Percentiles rank a stretch among this genome's conserved stretches.
These are phyloP conservation scores for Ananas comosus DNA, from an alignment of 176 grass and related monocot genomes.

Conservation along the genomic window DNA sequence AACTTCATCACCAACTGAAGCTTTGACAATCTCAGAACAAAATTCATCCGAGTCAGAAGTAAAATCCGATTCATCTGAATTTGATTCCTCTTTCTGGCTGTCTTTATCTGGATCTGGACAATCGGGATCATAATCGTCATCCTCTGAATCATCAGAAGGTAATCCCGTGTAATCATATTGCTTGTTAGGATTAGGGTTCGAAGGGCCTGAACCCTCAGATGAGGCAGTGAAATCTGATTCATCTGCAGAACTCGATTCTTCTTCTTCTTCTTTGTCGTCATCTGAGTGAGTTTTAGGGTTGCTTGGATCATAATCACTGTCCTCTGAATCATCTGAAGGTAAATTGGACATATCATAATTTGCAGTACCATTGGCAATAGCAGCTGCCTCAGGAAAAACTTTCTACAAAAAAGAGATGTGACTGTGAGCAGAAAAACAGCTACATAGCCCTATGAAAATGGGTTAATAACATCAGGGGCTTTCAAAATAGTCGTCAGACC, in stretches of 20 bases:
- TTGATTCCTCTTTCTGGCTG: constrained; percentile 31
- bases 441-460: constrained; percentile 7
- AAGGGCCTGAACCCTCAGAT: constrained; percentile 34
- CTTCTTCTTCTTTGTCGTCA: constrained; percentile 27
- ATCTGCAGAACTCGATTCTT: constrained; percentile 48
- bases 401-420: constrained; percentile 45
- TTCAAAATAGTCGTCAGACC: too few species aligned
- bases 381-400: constrained; percentile 86
- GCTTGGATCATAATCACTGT: constrained; percentile 48
- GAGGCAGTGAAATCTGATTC: constrained; percentile 37
- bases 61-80: constrained; percentile 66
- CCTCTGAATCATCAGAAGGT: constrained; percentile 90
- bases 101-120: constrained; percentile 48
- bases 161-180: constrained; percentile 49
- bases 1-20: constrained; percentile 27
- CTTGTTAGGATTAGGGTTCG: constrained; percentile 26
- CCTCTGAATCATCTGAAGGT: constrained; percentile 50
- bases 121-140: constrained; percentile 86
- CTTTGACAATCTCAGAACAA: constrained; percentile 74
- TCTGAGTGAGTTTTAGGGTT: constrained; percentile 21
- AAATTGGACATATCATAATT: constrained; percentile 43
- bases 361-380: constrained; percentile 37
- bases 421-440: constrained; percentile 11
- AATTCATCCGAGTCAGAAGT: constrained; percentile 93
- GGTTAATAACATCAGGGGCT: too few species aligned